Percentiles rank a stretch among this genome's conserved stretches.
Conservation (phyloP, 768 basidiomycete species). For the Podaxis sp. region DNA sequence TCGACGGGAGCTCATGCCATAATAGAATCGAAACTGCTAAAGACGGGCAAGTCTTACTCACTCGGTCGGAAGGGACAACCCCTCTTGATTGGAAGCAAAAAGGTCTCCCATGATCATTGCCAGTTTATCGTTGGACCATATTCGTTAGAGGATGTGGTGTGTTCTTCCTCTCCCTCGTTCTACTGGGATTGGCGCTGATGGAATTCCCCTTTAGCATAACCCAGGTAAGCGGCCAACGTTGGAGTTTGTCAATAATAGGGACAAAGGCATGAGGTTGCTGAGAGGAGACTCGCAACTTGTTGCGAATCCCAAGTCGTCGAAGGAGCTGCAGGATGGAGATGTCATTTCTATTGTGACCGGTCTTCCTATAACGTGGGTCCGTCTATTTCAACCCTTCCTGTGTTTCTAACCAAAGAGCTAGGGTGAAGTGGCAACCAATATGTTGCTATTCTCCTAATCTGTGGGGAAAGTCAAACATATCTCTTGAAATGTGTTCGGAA, state of each 20-base stretch:
- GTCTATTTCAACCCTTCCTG: neutral
- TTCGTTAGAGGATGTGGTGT: constrained; percentile 53
- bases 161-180: constrained; percentile 25
- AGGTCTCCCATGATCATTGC: constrained; percentile 64
- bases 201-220: constrained; percentile 40
- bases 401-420: constrained; percentile 20
- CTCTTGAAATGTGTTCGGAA: constrained; percentile 43
- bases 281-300: constrained; percentile 34
- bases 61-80: constrained; percentile 59
- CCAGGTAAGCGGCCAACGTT: constrained; percentile 49
- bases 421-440: constrained; percentile 51
- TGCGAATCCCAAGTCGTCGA: constrained; percentile 36
- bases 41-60: constrained; percentile 51
- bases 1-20: neutral
- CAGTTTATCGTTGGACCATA: constrained; percentile 55
- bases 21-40: constrained; percentile 55
- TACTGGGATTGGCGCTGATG: neutral
- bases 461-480: constrained; percentile 35
- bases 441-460: constrained; percentile 46
- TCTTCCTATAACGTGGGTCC: constrained; percentile 45
- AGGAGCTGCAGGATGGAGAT: constrained; percentile 57
- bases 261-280: constrained; percentile 43
- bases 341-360: constrained; percentile 43
- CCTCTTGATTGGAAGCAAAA: constrained; percentile 56
- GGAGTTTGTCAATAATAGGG: constrained; percentile 45